phyloP scores from a whole-genome alignment of 208 protist species.

The Trichomonas tenax region DNA sequence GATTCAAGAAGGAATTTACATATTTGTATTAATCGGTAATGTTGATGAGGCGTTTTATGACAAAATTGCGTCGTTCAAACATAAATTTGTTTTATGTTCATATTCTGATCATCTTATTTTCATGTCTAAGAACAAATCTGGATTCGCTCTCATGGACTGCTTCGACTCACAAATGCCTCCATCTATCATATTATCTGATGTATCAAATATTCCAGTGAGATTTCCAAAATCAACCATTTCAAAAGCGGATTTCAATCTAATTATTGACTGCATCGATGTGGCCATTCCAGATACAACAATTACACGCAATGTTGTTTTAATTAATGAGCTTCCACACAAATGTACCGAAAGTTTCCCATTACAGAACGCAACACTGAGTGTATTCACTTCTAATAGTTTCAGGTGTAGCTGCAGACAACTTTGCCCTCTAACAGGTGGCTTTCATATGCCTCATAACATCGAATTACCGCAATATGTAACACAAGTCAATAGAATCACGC shows the following conservation, averaged over 20 bases:
- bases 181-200: neutral
- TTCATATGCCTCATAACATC: neutral
- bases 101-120: neutral
- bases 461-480: neutral
- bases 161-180: neutral
- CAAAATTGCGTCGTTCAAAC: neutral
- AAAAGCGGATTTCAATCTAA: neutral
- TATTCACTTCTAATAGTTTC: neutral
- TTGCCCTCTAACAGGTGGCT: neutral
- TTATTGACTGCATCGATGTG: neutral
- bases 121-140: neutral
- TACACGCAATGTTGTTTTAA: neutral
- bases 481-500: neutral
- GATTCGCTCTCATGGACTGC: neutral
- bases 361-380: neutral
- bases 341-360: neutral
- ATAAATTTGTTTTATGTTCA: neutral
- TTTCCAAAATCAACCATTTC: neutral
- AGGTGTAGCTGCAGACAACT: neutral
- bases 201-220: neutral
- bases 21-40: neutral
- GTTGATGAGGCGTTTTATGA: neutral
- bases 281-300: neutral
- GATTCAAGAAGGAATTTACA: neutral
- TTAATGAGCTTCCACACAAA: neutral